Conservation (phyloP, 2,329 filamentous ascomycete species). For the Phaeophleospora eucalypticola region DNA sequence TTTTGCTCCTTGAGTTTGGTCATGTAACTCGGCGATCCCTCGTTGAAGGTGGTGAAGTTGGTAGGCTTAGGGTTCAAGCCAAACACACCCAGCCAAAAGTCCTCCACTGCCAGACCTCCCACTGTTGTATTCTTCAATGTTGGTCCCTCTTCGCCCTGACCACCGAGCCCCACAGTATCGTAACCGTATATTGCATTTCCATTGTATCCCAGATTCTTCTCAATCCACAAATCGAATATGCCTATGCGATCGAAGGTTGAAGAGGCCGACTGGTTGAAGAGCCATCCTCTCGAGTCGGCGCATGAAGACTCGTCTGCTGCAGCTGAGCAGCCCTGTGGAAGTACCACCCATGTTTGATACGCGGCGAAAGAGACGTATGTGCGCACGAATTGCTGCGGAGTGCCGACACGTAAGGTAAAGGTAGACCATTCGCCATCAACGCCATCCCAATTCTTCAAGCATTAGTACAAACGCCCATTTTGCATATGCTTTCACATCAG, state of each 20-base stretch:
- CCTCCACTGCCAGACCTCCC: constrained; percentile 36
- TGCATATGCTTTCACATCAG: too few relatives aligned
- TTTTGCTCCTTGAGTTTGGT: constrained; percentile 52
- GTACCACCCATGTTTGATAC: constrained; percentile 68
- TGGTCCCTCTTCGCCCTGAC: constrained; percentile 37
- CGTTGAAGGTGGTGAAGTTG: constrained; percentile 51
- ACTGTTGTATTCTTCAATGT: constrained; percentile 42
- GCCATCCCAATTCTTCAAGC: constrained; percentile 52
- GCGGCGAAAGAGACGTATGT: constrained; percentile 62
- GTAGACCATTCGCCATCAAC: constrained; percentile 70
- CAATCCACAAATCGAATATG: constrained; percentile 57
- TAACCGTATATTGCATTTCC: constrained; percentile 64
- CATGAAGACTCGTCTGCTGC: constrained; percentile 42
- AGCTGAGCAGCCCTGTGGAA: constrained; percentile 53
- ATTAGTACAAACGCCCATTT: too few relatives aligned
- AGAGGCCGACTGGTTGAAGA: constrained; percentile 54
- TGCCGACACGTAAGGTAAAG: constrained; percentile 57
- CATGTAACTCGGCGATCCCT: constrained; percentile 52
- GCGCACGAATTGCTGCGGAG: constrained; percentile 50
- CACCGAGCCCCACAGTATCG: constrained; percentile 44
- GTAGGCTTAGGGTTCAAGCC: constrained; percentile 48
- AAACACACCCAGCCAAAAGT: constrained; percentile 46
- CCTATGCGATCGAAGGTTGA: constrained; percentile 57
- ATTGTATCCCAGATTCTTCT: constrained; percentile 51
- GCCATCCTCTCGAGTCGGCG: constrained; percentile 53